Percentiles rank a stretch among this genome's conserved stretches.
Conservation (phyloP, 1,284 basidiomycete genomes). For the Ganoderma lucidum region DNA sequence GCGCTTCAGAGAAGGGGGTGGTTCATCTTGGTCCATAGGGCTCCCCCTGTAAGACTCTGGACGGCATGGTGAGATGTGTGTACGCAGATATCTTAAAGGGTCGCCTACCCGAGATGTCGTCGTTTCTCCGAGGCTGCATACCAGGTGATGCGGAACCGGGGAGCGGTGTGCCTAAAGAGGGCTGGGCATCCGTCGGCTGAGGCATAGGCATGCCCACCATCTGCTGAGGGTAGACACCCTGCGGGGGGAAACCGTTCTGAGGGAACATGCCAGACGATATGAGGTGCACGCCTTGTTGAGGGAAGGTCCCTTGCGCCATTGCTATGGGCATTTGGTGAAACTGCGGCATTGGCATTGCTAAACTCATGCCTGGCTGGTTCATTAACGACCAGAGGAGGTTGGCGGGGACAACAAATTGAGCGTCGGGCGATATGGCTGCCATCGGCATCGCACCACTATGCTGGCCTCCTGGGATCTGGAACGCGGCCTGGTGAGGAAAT, state of each 20-base stretch:
- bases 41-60: slow-evolving; percentile 16
- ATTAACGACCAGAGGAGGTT: slow-evolving; percentile 17
- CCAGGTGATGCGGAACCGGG: slow-evolving; percentile 15
- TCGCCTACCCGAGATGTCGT: slow-evolving; percentile 22
- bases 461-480: slow-evolving; percentile 13
- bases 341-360: slow-evolving; percentile 18
- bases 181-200: slow-evolving; percentile 8
- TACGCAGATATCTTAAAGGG: not conserved
- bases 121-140: slow-evolving; percentile 6
- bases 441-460: slow-evolving; percentile 15
- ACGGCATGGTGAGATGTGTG: not conserved
- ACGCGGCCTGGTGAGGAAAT: slow-evolving; percentile 11
- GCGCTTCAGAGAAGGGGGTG: slow-evolving; percentile 16
- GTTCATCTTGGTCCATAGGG: slow-evolving; percentile 23
- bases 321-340: slow-evolving; percentile 16
- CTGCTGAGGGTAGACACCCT: slow-evolving; percentile 4
- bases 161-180: slow-evolving; percentile 3
- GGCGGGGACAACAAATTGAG: slow-evolving; percentile 20
- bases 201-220: slow-evolving; percentile 17
- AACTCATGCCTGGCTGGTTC: slow-evolving; percentile 16
- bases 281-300: slow-evolving; percentile 21
- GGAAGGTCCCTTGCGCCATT: slow-evolving; percentile 19
- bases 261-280: slow-evolving; percentile 17
- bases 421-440: slow-evolving; percentile 19
- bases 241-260: not conserved